Evolutionary conservation across 2,329 filamentous ascomycete genomes (phyloP).

Genomic region (Coniochaeta sp.): DNA sequence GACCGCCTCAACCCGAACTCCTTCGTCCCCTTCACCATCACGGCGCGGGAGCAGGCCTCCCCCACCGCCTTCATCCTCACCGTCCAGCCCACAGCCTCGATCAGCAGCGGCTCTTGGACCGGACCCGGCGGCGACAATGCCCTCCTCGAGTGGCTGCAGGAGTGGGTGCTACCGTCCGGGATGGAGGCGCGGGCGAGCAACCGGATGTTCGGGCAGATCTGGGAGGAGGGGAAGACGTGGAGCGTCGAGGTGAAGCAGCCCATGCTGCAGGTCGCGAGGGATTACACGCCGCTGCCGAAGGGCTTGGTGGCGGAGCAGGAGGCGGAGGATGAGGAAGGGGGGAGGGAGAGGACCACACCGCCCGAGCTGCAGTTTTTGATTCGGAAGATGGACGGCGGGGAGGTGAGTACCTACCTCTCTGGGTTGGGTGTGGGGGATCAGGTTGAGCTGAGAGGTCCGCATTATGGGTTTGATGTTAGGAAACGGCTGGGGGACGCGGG

Average conservation of each 20-base stretch:
- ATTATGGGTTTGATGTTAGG: constrained; percentile 54
- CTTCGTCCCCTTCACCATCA: constrained; percentile 62
- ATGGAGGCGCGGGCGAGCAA: background rate
- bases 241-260: constrained; percentile 93
- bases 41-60: constrained; percentile 54
- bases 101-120: too few relatives aligned
- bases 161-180: too few relatives aligned
- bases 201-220: background rate
- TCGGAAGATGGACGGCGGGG: constrained; percentile 69
- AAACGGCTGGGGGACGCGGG: constrained; percentile 22
- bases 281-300: constrained; percentile 82
- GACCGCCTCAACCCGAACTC: constrained; percentile 46
- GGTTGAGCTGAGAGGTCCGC: constrained; percentile 74
- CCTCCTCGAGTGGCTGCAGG: too few relatives aligned
- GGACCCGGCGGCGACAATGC: too few relatives aligned
- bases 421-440: constrained; percentile 52
- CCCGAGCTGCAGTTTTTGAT: constrained; percentile 64
- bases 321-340: constrained; percentile 10
- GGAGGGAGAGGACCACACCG: background rate
- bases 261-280: constrained; percentile 81
- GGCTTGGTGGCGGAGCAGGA: background rate
- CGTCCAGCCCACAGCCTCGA: constrained; percentile 34
- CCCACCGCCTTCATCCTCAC: constrained; percentile 64
- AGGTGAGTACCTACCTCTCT: constrained; percentile 79
- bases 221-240: constrained; percentile 37